Evolutionary conservation across 139 green algal species (phyloP).

Genomic region (Choricystis sp.): DNA sequence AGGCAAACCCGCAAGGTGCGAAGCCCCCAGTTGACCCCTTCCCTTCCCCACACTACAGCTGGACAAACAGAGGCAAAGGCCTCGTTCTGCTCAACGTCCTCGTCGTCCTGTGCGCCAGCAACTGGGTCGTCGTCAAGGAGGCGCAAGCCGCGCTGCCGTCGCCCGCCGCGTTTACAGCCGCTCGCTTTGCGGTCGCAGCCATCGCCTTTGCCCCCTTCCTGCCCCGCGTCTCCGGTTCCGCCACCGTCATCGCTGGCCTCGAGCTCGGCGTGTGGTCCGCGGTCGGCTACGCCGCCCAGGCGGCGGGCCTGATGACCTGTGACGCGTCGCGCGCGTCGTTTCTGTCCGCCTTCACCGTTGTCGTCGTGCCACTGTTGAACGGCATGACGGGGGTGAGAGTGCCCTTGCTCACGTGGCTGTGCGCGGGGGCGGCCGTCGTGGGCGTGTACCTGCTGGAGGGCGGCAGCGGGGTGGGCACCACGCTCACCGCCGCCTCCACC

Average conservation of each 20-base stretch:
- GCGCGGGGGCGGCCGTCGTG: slow-evolving; percentile 30
- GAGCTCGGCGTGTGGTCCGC: slow-evolving; percentile 26
- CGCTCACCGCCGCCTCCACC: too few relatives aligned
- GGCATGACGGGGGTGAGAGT: slow-evolving; percentile 41
- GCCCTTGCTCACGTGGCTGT: slow-evolving; percentile 35
- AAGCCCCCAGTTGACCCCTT: too few relatives aligned
- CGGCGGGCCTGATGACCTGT: slow-evolving; percentile 36
- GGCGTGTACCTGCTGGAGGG: slow-evolving; percentile 53
- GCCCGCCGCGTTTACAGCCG: slow-evolving; percentile 13
- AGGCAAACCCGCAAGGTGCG: too few relatives aligned
- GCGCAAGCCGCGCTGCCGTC: slow-evolving; percentile 7
- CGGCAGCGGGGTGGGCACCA: too few relatives aligned
- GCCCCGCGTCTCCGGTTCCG: not conserved
- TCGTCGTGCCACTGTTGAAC: slow-evolving; percentile 59
- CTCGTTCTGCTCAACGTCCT: slow-evolving; percentile 23
- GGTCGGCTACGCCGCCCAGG: slow-evolving; percentile 36
- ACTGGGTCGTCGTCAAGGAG: slow-evolving; percentile 29
- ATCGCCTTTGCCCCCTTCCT: slow-evolving; percentile 24
- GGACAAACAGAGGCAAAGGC: not conserved
- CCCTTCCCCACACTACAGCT: too few relatives aligned
- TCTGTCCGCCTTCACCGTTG: slow-evolving; percentile 65
- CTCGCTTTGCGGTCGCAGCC: slow-evolving; percentile 23
- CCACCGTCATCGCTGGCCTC: slow-evolving; percentile 11
- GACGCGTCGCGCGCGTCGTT: slow-evolving; percentile 52
- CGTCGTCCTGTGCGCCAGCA: slow-evolving; percentile 19